Conservation (phyloP, 495 filamentous ascomycete genomes). For the Hyaloscypha variabilis region DNA sequence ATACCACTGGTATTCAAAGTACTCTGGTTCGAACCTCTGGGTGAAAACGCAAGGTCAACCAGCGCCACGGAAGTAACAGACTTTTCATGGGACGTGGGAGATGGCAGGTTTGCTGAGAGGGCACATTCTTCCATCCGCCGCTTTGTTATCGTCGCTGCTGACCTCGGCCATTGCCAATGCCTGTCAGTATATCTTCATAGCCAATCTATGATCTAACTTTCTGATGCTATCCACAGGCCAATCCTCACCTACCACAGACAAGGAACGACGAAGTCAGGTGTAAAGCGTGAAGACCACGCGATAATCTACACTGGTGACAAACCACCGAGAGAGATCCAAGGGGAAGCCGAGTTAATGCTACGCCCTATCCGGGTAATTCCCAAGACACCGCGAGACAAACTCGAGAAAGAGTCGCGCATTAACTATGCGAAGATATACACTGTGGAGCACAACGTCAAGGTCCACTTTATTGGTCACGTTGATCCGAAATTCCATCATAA, state of each 20-base stretch:
- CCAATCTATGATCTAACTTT: background rate
- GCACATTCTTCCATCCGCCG: constrained; percentile 16
- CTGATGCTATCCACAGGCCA: constrained; percentile 8
- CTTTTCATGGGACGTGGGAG: background rate
- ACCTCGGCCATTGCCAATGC: constrained; percentile 19
- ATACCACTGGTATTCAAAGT: constrained; percentile 27
- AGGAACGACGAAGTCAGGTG: constrained; percentile 18
- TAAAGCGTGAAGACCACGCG: constrained; percentile 17
- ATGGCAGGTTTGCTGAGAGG: background rate
- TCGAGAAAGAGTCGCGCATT: constrained; percentile 13
- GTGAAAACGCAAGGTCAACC: background rate
- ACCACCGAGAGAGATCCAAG: background rate
- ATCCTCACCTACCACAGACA: constrained; percentile 20
- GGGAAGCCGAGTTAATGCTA: background rate
- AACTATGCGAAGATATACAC: constrained; percentile 31
- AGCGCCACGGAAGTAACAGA: constrained; percentile 6
- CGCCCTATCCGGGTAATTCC: constrained; percentile 18
- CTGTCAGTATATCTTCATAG: constrained; percentile 13
- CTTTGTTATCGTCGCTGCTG: constrained; percentile 20
- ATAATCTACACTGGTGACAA: constrained; percentile 14
- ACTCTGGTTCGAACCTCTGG: constrained; percentile 27
- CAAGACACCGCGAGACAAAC: constrained; percentile 19
- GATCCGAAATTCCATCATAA: background rate
- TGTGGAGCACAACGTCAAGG: constrained; percentile 28
- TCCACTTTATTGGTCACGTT: constrained; percentile 23